Base-by-base conservation (phyloP, 352 stramenopile genomes). In the Phytophthora palmivora region DNA sequence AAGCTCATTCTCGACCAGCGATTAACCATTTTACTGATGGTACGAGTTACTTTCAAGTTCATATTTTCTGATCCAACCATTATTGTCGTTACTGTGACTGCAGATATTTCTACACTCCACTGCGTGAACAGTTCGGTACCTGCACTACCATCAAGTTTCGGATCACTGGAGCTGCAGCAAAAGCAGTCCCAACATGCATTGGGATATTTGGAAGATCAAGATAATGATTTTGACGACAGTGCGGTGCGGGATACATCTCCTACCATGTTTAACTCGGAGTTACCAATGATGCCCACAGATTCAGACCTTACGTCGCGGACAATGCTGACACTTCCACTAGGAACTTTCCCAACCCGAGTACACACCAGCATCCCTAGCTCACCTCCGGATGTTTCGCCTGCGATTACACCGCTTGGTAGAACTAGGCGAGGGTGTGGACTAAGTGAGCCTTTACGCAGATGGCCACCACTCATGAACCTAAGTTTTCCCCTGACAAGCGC, bases 401-500 rank as follows among this genome's bases (percentile, higher is more conserved):
- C 15, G 21, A 36, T 22, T 26, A 34, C 43, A 15, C 44, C 57
- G 34, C 38, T 46, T 7, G 16, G 47, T 14, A 41, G 41, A 45
- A 11, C 57, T 12, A 74, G 60, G 46, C 60, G 50, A 56, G 58
- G 28, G 33, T 14, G 36, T 14, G 51, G 33, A 14, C 32, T 76
- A n/a, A 45, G 32, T 12, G 62, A 67, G 15, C 61, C 61, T 4
- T 75, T 75, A 52, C 51, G 6, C 30, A 51, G 12, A 70, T 76
- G 68, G 21, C 50, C 7, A 57, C 49, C 0, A 46, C 21, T n/a
- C 33, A 54, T 4, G 70, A 70, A 26, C 63, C 64, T 11, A 91
- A 89, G 42, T 84, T 90, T 45, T 89, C 80, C 6, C 67, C 76
- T 10, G 84, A 95, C 33, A 79, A 81, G 32, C 84, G 87, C 42